Base-by-base conservation (phyloP, 1,284 basidiomycete species). In the Boletus mariae region DNA sequence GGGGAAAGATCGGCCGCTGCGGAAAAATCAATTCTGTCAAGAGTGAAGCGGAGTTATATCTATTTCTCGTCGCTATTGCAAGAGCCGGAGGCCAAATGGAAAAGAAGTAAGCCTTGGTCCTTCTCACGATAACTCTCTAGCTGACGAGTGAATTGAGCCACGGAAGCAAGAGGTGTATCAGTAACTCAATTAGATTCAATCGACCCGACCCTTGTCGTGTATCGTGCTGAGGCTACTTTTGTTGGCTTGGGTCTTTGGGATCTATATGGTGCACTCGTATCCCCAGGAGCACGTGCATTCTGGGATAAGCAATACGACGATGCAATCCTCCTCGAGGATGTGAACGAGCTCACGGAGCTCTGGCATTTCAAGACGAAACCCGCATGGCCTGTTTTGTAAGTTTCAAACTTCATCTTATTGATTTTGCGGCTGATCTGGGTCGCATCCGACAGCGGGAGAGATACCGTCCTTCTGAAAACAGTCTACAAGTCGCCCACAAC, bases 81-180 rank as follows among this genome's bases (percentile, higher is more conserved):
- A 71, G 97, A 99, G 66, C 97, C 97, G 1, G 95, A 98, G 69
- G 94, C 94, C 2, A 99, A 99, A 71, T 99, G 97, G 97, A 88
- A 85, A 67, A 75, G 83, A 65, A 90, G 87, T 90, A 70, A 62
- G 82, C 75, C 13, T 0, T 9, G 8, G 13, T 47, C 17, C 3
- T 52, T 32, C 20, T 12, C 4, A 5, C 40, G 17, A 17, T 23
- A 11, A n/a, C 34, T n/a, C 26, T 38, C 5, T 8, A 29, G 28
- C 37, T 54, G 51, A 60, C 32, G 51, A 46, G n/a, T 57, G 35
- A n/a, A 38, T 70, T 47, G 69, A 79, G 85, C 92, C 26, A 87
- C 88, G 41, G 96, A 99, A 63, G 82, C 84, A 26, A 80, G 86
- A 38, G 95, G 95, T 1, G 94, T 97, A 0, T 90, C 92, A 1